A percentile compares a stretch with the other conserved stretches of the same genome.
Evolutionary conservation across 2,329 filamentous ascomycete species (phyloP).

Genomic region (Biscogniauxia mediterranea): DNA sequence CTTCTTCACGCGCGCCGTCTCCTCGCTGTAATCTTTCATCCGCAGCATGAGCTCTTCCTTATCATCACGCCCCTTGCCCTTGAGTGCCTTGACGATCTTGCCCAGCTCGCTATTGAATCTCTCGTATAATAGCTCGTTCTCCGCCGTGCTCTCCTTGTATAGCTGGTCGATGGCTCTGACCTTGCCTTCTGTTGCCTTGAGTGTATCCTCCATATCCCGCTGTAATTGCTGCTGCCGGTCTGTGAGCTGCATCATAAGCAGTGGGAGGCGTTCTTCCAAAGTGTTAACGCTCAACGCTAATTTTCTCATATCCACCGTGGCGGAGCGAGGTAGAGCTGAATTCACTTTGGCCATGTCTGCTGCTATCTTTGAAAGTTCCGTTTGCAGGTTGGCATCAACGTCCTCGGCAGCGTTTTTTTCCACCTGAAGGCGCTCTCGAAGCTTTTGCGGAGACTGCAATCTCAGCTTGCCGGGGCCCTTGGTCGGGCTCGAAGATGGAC

Average conservation of each 20-base stretch:
- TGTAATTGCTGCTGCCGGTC: constrained; percentile 63
- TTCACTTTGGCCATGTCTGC: constrained; percentile 70
- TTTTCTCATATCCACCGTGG: constrained; percentile 45
- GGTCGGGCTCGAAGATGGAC: constrained; percentile 38
- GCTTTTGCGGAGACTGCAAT: constrained; percentile 68
- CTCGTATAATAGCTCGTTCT: constrained; percentile 91
- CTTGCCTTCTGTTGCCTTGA: constrained; percentile 74
- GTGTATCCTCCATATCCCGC: constrained; percentile 67
- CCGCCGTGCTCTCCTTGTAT: constrained; percentile 81
- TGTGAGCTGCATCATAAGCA: constrained; percentile 56
- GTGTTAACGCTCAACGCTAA: constrained; percentile 58
- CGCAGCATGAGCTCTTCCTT: constrained; percentile 73
- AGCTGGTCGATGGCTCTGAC: constrained; percentile 81
- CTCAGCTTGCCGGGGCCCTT: constrained; percentile 56
- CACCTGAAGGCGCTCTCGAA: constrained; percentile 80
- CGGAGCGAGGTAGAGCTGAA: constrained; percentile 36
- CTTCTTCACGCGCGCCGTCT: constrained; percentile 73
- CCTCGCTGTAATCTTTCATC: constrained; percentile 73
- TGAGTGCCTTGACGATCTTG: constrained; percentile 75
- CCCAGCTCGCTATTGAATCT: constrained; percentile 88
- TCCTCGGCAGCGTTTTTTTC: constrained; percentile 74
- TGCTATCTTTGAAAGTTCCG: constrained; percentile 76
- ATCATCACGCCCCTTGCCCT: constrained; percentile 70
- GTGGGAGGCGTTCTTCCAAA: constrained; percentile 67
- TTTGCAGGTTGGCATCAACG: constrained; percentile 66